Evolutionary conservation across 2,329 filamentous ascomycete species (phyloP).

Genomic region (Achaetomium macrosporum): DNA sequence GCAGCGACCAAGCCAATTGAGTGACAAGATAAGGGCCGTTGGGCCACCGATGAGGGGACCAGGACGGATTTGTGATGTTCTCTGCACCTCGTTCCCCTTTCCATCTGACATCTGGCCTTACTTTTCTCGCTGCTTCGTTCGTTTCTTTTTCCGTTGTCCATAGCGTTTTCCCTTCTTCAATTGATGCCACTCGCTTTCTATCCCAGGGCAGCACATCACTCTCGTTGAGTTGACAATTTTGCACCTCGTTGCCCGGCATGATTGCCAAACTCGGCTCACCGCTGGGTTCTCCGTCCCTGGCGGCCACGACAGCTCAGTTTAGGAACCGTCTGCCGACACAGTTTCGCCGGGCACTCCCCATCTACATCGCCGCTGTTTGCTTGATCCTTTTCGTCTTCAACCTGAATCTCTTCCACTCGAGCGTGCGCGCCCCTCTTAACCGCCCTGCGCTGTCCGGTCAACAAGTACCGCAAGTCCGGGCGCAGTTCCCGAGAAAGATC

Average conservation of each 20-base stretch:
- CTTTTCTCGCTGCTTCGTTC: slow-evolving; percentile 9
- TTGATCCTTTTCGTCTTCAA: slow-evolving; percentile 44
- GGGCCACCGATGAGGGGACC: slow-evolving; percentile 8
- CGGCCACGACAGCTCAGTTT: slow-evolving; percentile 34
- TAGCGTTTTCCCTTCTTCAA: slow-evolving; percentile 8
- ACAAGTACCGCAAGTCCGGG: slow-evolving; percentile 12
- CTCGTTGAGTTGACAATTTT: slow-evolving; percentile 5
- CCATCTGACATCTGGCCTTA: neutral
- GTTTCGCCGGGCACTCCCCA: slow-evolving; percentile 41
- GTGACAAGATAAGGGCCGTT: slow-evolving; percentile 8
- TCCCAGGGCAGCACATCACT: slow-evolving; percentile 7
- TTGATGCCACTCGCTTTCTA: slow-evolving; percentile 18
- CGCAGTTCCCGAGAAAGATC: slow-evolving; percentile 58
- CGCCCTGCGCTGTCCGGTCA: slow-evolving; percentile 2
- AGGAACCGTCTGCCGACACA: slow-evolving; percentile 41
- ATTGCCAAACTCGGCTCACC: slow-evolving; percentile 29
- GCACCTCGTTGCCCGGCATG: slow-evolving; percentile 20
- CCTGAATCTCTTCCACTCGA: slow-evolving; percentile 34
- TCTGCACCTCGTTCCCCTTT: slow-evolving; percentile 9
- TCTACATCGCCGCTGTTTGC: slow-evolving; percentile 40
- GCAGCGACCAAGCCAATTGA: slow-evolving; percentile 3
- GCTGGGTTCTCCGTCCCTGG: slow-evolving; percentile 34
- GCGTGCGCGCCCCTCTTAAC: slow-evolving; percentile 10
- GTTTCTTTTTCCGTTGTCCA: slow-evolving; percentile 9
- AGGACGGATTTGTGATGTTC: slow-evolving; percentile 4